A percentile compares a stretch with the other conserved stretches of the same genome.
Evolutionary conservation across 768 basidiomycete genomes (phyloP).

Genomic region (Baorangia bicolor): DNA sequence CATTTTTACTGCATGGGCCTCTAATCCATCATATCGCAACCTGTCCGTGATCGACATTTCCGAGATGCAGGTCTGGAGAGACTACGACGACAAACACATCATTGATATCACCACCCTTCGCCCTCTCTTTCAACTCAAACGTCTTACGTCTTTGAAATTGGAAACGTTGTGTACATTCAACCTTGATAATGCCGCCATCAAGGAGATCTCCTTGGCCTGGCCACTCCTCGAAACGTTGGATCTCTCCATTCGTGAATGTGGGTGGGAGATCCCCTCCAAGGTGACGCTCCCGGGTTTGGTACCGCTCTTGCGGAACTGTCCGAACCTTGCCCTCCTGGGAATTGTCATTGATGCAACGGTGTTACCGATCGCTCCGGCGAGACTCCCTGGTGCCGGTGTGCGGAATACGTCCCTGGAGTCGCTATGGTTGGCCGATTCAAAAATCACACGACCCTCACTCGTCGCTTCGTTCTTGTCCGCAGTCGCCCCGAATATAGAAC

Average conservation of each 20-base stretch:
- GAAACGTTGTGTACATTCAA: constrained; percentile 30
- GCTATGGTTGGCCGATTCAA: constrained; percentile 28
- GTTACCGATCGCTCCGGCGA: constrained; percentile 3
- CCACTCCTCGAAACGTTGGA: constrained; percentile 29
- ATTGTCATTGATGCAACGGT: constrained; percentile 30
- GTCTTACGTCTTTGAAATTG: constrained; percentile 23
- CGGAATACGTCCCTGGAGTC: constrained; percentile 28
- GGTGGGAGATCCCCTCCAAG: constrained; percentile 30
- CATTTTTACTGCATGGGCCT: constrained; percentile 26
- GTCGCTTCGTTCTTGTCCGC: constrained; percentile 31
- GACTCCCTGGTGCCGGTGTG: constrained; percentile 19
- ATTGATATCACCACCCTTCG: constrained; percentile 25
- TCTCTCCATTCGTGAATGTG: constrained; percentile 29
- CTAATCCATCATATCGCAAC: constrained; percentile 23
- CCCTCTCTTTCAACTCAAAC: constrained; percentile 26
- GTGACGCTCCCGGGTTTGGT: constrained; percentile 26
- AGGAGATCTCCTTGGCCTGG: constrained; percentile 29
- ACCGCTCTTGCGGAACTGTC: constrained; percentile 24
- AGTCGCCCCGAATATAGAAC: constrained; percentile 29
- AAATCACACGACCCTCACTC: constrained; percentile 26
- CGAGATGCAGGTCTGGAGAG: constrained; percentile 31
- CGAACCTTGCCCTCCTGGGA: constrained; percentile 25
- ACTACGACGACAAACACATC: constrained; percentile 32
- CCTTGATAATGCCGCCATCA: constrained; percentile 24
- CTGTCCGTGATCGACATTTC: constrained; percentile 28